Conservation (phyloP, 257 asterid species). For the Ballota nigra region DNA sequence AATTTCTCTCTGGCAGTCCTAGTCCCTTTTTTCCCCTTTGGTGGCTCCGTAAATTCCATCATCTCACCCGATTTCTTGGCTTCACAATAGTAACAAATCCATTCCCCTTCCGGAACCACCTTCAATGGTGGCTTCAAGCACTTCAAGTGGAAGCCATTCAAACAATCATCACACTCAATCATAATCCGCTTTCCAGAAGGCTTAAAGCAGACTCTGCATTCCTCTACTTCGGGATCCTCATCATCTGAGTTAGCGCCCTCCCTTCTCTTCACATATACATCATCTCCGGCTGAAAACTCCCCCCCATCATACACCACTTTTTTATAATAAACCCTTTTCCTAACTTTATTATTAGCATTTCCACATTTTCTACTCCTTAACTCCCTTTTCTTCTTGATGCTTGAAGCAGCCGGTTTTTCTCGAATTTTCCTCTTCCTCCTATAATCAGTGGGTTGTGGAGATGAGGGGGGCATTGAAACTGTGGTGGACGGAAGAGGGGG, state of each 20-base stretch:
- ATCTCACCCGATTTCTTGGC: too few relatives aligned
- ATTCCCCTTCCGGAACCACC: slow-evolving; percentile 86
- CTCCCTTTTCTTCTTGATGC: slow-evolving; percentile 17
- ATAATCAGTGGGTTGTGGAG: slow-evolving; percentile 52
- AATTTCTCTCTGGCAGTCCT: slow-evolving; percentile 87
- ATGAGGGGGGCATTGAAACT: slow-evolving; percentile 36
- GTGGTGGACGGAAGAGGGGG: slow-evolving; percentile 28
- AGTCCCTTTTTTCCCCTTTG: slow-evolving; percentile 59
- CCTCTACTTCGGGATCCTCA: slow-evolving; percentile 79
- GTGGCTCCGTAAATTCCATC: slow-evolving; percentile 60
- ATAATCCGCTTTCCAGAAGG: slow-evolving; percentile 59
- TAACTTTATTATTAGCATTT: slow-evolving; percentile 16
- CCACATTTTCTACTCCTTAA: slow-evolving; percentile 24
- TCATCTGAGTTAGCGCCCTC: slow-evolving; percentile 62
- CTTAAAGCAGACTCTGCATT: slow-evolving; percentile 80
- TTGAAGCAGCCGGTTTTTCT: slow-evolving; percentile 5
- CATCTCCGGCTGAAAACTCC: slow-evolving; percentile 71
- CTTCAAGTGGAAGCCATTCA: slow-evolving; percentile 89
- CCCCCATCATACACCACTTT: slow-evolving; percentile 72
- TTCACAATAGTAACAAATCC: slow-evolving; percentile 76
- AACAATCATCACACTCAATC: slow-evolving; percentile 94
- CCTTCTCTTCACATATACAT: slow-evolving; percentile 78
- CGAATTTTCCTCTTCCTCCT: slow-evolving; percentile 45
- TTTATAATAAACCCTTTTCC: slow-evolving; percentile 57
- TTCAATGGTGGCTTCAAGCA: slow-evolving; percentile 77